Conservation (phyloP, 352 stramenopile genomes). For the Globisporangium viniferum region DNA sequence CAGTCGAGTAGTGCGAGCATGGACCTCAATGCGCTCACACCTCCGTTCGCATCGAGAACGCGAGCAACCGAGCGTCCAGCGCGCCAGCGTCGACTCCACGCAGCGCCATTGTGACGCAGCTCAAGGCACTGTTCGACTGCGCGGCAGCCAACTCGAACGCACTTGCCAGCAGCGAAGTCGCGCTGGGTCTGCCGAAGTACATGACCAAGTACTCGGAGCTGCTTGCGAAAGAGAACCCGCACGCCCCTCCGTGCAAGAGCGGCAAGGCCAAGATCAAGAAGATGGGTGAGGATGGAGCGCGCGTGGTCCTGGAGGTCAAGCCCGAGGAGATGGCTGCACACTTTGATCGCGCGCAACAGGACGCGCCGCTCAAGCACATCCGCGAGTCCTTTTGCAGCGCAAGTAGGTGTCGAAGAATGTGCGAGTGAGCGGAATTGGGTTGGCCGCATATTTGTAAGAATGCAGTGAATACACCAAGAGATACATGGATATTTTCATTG, state of each 20-base stretch:
- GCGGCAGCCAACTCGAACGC: neutral
- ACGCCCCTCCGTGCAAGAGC: neutral
- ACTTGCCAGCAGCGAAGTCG: too few relatives aligned
- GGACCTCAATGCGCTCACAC: neutral
- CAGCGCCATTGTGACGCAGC: neutral
- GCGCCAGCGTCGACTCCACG: neutral
- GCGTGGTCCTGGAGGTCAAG: neutral
- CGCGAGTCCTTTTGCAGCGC: neutral
- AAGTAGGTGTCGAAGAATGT: neutral
- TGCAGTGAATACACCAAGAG: too few relatives aligned
- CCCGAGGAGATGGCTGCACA: neutral
- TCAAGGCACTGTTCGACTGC: neutral
- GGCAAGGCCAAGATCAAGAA: neutral
- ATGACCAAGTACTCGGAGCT: slow-evolving; percentile 1
- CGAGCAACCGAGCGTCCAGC: neutral
- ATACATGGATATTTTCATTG: too few relatives aligned
- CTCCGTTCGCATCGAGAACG: neutral
- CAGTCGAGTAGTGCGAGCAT: neutral
- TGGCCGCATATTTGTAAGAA: too few relatives aligned
- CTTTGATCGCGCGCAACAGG: neutral
- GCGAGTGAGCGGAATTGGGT: too few relatives aligned
- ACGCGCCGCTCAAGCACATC: neutral
- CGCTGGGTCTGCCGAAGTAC: slow-evolving; percentile 1
- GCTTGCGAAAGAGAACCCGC: neutral
- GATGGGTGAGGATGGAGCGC: neutral